A percentile compares a stretch with the other conserved stretches of the same genome.
These are phyloP conservation scores for Penicillium silybi DNA, from an alignment of 495 filamentous ascomycete genomes.

Conservation along the genomic window DNA sequence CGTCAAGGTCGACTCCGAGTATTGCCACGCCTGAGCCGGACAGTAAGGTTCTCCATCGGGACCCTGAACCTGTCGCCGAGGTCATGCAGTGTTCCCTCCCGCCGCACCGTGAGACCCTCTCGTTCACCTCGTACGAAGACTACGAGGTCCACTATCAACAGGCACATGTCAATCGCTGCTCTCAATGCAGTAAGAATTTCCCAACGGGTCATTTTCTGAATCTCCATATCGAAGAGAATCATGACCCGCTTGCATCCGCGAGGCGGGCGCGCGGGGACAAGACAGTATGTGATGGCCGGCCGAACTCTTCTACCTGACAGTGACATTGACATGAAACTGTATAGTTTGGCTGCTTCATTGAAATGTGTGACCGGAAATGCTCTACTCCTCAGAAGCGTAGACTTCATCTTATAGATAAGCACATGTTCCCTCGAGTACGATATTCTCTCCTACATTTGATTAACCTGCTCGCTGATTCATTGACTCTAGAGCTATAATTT, in stretches of 20 bases:
- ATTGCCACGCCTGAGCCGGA: conserved; percentile 14
- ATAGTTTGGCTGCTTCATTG: conserved; percentile 85
- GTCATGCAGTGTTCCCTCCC: conserved; percentile 77
- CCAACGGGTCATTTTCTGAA: conserved; percentile 66
- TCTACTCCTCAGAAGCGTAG: conserved; percentile 76
- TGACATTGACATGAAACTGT: background rate
- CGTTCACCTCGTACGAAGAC: conserved; percentile 71
- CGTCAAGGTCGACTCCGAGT: conserved; percentile 23
- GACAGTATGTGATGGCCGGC: conserved; percentile 52
- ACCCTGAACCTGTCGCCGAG: conserved; percentile 20
- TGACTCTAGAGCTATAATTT: conserved; percentile 76
- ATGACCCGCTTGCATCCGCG: conserved; percentile 74
- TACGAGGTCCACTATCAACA: conserved; percentile 86
- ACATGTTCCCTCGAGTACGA: conserved; percentile 75
- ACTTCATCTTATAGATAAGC: conserved; percentile 89
- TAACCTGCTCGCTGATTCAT: background rate
- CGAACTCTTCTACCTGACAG: background rate
- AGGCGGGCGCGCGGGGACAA: conserved; percentile 76
- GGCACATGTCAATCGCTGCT: conserved; percentile 78
- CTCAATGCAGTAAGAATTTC: conserved; percentile 76
- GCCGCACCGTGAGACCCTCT: conserved; percentile 63
- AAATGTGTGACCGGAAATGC: conserved; percentile 83
- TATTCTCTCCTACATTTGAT: conserved; percentile 1
- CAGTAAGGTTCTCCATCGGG: conserved; percentile 25
- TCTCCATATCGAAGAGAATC: conserved; percentile 88